These are phyloP conservation scores for Vaccinium vitisidaea DNA, from an alignment of 148 eudicot genomes.

Conservation along the genomic window DNA sequence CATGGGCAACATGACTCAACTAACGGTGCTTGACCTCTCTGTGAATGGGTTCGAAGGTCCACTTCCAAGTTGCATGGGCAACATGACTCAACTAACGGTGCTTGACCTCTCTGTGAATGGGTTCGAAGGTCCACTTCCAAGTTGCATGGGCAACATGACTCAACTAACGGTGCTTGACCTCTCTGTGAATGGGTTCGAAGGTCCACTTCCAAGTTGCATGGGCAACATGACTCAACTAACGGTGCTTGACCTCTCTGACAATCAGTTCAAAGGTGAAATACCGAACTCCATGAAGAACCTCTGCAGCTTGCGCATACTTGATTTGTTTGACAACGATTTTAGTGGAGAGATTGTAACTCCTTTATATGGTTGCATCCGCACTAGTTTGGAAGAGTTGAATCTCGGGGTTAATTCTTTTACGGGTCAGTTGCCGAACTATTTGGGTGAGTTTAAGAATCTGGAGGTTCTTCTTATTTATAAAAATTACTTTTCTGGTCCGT, in stretches of 20 bases:
- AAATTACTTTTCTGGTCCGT: background rate
- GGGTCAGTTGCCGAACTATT: too few species aligned
- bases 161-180: too few species aligned
- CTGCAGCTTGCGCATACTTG: too few species aligned
- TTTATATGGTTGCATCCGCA: too few species aligned
- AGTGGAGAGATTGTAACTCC: background rate
- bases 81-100: too few species aligned
- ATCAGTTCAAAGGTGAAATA: background rate
- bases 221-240: constrained; percentile 1
- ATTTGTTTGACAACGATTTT: background rate
- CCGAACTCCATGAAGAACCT: background rate
- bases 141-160: too few species aligned
- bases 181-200: too few species aligned
- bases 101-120: too few species aligned
- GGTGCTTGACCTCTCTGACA: background rate
- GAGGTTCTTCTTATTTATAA: background rate
- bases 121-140: too few species aligned
- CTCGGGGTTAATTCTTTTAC: too few species aligned
- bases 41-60: background rate
- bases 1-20: background rate
- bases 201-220: background rate
- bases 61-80: too few species aligned
- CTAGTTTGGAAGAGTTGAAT: too few species aligned
- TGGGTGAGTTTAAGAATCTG: background rate
- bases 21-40: background rate